Base-by-base conservation (phyloP, 805 yeast species). In the Wickerhamiella alocasiicola region DNA sequence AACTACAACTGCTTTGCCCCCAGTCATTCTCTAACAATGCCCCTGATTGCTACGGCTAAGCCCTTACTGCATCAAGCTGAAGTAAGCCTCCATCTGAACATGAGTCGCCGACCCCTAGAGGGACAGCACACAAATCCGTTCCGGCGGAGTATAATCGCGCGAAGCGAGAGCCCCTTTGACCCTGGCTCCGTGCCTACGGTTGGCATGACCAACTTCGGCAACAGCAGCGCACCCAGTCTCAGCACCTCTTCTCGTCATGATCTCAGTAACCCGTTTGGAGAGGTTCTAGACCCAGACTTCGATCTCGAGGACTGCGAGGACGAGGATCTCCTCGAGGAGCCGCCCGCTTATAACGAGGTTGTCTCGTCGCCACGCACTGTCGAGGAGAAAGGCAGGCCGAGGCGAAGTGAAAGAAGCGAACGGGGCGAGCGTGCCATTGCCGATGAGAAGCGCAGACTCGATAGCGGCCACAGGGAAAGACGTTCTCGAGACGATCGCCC, bases 131-230 rank as follows among this genome's bases (percentile, higher is more conserved):
- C 39, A 12, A 53, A 53, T 27, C 56, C 56, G 38, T 52, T 52
- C 46, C 49, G 55, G 31, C 43, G 43, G 40, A 49, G 54, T 28
- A 51, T 52, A 45, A 44, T 50, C 28, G 45, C 41, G 41, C 53
- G 55, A 15, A 41, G 51, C 18, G 49, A 48, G 38, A 52, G 57
- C 19, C 59, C 59, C 9, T 42, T 49, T 33, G 57, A 54, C 21
- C 37, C 38, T 6, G 56, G 53, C 21, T 25, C 32, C 11, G 33
- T 30, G 18, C 7, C n/a, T n/a, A n/a, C n/a, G n/a, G n/a, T n/a
- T n/a, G 26, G 27, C 12, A 24, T 31, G 29, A 32, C 37, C 38
- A 24, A 30, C 24, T 39, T 30, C 25, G 38, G 43, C 29, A 29
- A 28, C 34, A 17, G 31, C 15, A 13, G 29, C 21, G 43, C 33